Evolutionary conservation across 331 rosid genomes (phyloP).

Genomic region (Telfairia occidentalis): DNA sequence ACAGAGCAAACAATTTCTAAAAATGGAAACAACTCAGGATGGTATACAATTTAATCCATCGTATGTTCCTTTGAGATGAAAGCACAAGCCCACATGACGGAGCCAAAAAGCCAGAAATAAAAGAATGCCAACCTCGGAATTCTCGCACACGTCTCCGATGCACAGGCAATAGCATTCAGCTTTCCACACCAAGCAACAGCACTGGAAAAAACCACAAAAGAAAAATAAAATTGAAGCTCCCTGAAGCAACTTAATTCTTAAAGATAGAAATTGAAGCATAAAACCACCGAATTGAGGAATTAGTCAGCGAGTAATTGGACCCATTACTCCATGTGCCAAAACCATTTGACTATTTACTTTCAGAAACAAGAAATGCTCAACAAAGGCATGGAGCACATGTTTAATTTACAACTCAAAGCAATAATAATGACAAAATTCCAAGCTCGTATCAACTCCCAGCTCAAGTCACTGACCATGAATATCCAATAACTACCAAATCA

Average conservation of each 20-base stretch:
- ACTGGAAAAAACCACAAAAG: conserved; percentile 25
- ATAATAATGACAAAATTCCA: neutral
- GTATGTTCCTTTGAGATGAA: neutral
- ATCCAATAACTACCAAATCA: neutral
- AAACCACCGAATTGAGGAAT: neutral
- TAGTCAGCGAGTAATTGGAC: neutral
- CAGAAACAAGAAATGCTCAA: neutral
- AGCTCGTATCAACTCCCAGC: neutral
- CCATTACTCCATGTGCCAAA: neutral
- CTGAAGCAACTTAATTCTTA: neutral
- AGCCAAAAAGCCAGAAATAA: neutral
- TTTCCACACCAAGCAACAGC: conserved; percentile 94
- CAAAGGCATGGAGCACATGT: neutral
- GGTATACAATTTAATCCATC: neutral
- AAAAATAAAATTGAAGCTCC: neutral
- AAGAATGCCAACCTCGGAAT: conserved; percentile 65
- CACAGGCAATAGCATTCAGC: conserved; percentile 93
- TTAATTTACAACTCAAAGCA: neutral
- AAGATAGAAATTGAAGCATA: neutral
- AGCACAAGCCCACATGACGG: neutral
- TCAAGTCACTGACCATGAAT: neutral
- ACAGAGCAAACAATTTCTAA: neutral
- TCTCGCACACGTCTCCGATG: conserved; percentile 89
- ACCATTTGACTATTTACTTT: neutral
- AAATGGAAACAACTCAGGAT: neutral